Evolutionary conservation across 2,329 filamentous ascomycete species (phyloP).

Genomic region (Aspergillus sp.): DNA sequence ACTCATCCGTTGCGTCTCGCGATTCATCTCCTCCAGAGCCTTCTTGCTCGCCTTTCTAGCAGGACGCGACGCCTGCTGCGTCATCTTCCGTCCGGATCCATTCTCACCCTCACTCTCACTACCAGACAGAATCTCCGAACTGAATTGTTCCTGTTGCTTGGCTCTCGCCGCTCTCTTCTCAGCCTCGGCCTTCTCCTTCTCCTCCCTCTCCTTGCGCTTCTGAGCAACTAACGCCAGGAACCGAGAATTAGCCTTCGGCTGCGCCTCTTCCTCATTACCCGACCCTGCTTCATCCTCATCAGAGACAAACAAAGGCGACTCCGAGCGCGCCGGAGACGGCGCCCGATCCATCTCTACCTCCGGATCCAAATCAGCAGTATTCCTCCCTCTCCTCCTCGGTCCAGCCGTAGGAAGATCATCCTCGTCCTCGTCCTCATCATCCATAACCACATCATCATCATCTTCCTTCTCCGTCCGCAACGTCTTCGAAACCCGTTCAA

Average conservation of each 20-base stretch:
- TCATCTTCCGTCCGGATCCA: constrained; percentile 66
- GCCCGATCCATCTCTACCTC: constrained; percentile 34
- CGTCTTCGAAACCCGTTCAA: constrained; percentile 41
- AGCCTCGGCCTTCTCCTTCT: constrained; percentile 60
- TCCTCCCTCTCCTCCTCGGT: constrained; percentile 29
- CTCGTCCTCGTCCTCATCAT: constrained; percentile 24
- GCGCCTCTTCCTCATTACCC: constrained; percentile 30
- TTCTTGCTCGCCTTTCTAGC: constrained; percentile 87
- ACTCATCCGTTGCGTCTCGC: constrained; percentile 88
- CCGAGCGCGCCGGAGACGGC: constrained; percentile 27
- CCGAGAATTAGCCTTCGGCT: constrained; percentile 52
- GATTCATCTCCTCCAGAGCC: constrained; percentile 89
- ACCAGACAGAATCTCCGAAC: constrained; percentile 48
- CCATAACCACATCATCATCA: constrained; percentile 20
- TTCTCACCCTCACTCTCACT: constrained; percentile 62
- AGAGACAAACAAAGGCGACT: constrained; percentile 50
- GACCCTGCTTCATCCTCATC: constrained; percentile 16
- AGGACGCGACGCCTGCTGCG: constrained; percentile 65
- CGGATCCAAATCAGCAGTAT: constrained; percentile 30
- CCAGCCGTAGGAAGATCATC: constrained; percentile 35
- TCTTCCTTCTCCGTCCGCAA: constrained; percentile 21
- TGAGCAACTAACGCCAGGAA: constrained; percentile 72
- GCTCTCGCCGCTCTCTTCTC: constrained; percentile 42
- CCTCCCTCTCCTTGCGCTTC: constrained; percentile 71
- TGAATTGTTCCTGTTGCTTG: constrained; percentile 36